Evolutionary conservation across 805 yeast genomes (phyloP).

Genomic region (Kazachstania viticola): DNA sequence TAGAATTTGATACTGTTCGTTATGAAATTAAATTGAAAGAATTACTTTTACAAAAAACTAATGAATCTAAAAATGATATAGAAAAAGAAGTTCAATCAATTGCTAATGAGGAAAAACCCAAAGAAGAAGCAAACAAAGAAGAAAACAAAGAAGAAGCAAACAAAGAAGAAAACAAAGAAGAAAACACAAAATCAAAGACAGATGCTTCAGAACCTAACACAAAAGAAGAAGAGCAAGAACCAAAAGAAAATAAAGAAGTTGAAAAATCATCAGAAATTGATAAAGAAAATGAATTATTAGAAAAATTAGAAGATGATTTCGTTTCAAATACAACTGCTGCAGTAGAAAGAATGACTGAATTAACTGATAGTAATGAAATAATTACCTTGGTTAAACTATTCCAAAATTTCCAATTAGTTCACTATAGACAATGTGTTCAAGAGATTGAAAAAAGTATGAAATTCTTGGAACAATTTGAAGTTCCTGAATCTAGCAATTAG

Average conservation of each 20-base stretch:
- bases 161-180: constrained; percentile 4
- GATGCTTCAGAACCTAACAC: not conserved
- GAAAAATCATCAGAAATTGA: not conserved
- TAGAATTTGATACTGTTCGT: constrained; percentile 58
- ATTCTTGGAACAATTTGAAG: constrained; percentile 26
- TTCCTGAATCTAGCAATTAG: no score
- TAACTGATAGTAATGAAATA: constrained; percentile 56
- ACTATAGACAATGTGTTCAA: constrained; percentile 40
- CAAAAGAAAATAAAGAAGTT: not conserved
- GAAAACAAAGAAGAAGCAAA: constrained; percentile 1
- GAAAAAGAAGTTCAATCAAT: constrained; percentile 2
- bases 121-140: constrained; percentile 4
- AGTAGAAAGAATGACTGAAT: constrained; percentile 64
- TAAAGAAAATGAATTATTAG: constrained; percentile 34
- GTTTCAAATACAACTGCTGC: constrained; percentile 71
- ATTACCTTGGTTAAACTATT: constrained; percentile 55
- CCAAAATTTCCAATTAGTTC: constrained; percentile 58
- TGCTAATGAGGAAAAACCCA: constrained; percentile 7
- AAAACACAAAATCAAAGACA: constrained; percentile 1
- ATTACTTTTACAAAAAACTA: constrained; percentile 33
- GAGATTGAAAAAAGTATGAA: constrained; percentile 37
- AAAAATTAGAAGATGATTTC: constrained; percentile 62
- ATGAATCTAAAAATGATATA: constrained; percentile 44
- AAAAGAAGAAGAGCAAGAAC: not conserved
- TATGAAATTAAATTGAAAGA: constrained; percentile 36